Base-by-base conservation (phyloP, 768 basidiomycete species). In the Boletus fagicola region DNA sequence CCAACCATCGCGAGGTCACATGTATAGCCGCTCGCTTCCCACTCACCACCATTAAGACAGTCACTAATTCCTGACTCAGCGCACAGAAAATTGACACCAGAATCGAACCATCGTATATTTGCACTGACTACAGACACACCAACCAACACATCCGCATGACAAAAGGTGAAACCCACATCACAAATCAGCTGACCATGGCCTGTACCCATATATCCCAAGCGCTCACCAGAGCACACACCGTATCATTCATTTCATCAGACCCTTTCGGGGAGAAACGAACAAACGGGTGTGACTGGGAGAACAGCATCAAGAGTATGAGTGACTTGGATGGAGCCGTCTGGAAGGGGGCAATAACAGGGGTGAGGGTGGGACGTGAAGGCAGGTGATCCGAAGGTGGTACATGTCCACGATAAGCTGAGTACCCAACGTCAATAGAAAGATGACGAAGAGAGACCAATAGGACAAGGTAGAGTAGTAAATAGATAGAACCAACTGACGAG, bases 201-300 rank as follows among this genome's bases (percentile, higher is more conserved):
- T 43, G 56, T 30, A 50, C 49, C 24, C 61, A 53, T 44, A 40
- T 56, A 57, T 39, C 56, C 45, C 57, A 53, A 78, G 78, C 80
- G 79, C 79, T 80, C 79, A 81, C 79, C 75, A 65, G 63, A 51
- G n/a, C 68, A 65, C 51, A 56, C 58, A 63, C 60, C 62, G 33
- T 53, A 55, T 56, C 64, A 62, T 49, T 54, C 67, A 68, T 70
- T 77, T 80, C 80, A 62, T 80, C 80, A 69, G 67, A 78, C 80
- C 79, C 73, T 62, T 39, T 50, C 62, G 74, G 76, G 78, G 77
- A 79, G 78, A 81, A 77, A 79, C 75, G 59, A 65, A 62, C 33
- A 51, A 56, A 56, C 42, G 36, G 48, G 30, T 22, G 46, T 47
- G 49, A 40, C 53, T 56, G 60, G 66, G 68, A 64, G 63, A 61